Base-by-base conservation (phyloP, 2,329 filamentous ascomycete genomes). In the Fusarium sp. region DNA sequence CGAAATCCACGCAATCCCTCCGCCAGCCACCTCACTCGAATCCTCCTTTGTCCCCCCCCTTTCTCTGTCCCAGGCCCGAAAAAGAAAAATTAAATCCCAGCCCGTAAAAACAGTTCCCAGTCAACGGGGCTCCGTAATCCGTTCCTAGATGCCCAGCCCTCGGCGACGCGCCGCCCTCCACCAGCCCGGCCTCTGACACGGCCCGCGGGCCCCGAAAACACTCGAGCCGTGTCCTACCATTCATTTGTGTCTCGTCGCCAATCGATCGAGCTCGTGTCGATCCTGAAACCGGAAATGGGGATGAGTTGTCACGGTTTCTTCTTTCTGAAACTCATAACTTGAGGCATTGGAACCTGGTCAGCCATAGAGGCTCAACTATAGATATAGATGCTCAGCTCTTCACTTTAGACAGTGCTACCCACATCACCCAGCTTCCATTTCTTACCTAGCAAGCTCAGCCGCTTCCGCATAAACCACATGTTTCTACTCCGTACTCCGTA, bases 1-100 rank as follows among this genome's bases (percentile, higher is more conserved):
- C 73, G 40, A 62, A 59, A 69, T 63, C 44, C 59, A 71, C 72
- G 72, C 70, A 73, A 69, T 55, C 40, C 42, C 42, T 38, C 51
- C 44, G 64, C 68, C 56, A 64, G 61, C 46, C 67, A 62, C 51
- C 49, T 27, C 16, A 16, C 24, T 17, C 40, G 56, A 38, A 53
- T 53, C 49, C 27, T 42, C 40, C 14, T n/a, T 31, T 36, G 33
- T 33, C 17, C 49, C 27, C 46, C 27, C 17, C 49, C 17, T 51
- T 51, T 51, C 17, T 17, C 22, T 49, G 20, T 36, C 33, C 53
- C 22, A 27, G 22, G 14, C 22, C 33, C 33, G 3, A 55, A 55
- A 55, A 55, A 27, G 22, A 49, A 49, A 49, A 27, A 17, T 49
- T 10, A 55, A 55, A 31, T 29, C n/a, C 51, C 35, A 22, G 33